phyloP scores from a whole-genome alignment of 2,329 filamentous ascomycete species.

The Paecilomyces variotii region DNA sequence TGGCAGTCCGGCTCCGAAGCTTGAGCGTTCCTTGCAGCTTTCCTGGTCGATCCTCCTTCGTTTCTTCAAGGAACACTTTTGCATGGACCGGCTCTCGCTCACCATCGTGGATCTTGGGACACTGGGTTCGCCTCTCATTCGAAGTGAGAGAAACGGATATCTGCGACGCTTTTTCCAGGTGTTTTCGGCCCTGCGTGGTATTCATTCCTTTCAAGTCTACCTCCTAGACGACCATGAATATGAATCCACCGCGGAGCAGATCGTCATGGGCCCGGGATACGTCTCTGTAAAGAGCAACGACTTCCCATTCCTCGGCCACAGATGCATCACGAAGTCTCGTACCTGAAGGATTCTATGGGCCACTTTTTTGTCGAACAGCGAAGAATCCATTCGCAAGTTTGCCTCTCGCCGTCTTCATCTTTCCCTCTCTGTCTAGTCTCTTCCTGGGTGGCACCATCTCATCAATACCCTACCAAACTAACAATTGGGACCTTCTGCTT shows the following conservation, averaged over 20 bases:
- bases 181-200: constrained; percentile 10
- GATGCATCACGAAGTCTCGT: neutral
- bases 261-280: constrained; percentile 8
- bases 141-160: constrained; percentile 4
- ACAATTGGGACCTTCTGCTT: too few relatives aligned
- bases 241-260: constrained; percentile 10
- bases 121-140: neutral
- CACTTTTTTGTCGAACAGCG: neutral
- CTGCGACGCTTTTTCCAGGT: constrained; percentile 12
- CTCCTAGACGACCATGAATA: constrained; percentile 12
- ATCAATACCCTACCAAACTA: too few relatives aligned
- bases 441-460: neutral
- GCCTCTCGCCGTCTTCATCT: neutral
- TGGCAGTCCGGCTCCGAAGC: constrained; percentile 1
- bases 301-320: neutral
- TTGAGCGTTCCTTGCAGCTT: constrained; percentile 7
- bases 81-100: constrained; percentile 12
- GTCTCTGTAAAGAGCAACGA: neutral
- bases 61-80: constrained; percentile 21
- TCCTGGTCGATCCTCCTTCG: constrained; percentile 18
- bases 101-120: constrained; percentile 13
- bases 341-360: neutral
- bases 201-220: constrained; percentile 14
- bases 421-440: neutral
- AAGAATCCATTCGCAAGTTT: neutral